Base-by-base conservation (phyloP, 495 filamentous ascomycete genomes). In the Lentithecium fluviatile region DNA sequence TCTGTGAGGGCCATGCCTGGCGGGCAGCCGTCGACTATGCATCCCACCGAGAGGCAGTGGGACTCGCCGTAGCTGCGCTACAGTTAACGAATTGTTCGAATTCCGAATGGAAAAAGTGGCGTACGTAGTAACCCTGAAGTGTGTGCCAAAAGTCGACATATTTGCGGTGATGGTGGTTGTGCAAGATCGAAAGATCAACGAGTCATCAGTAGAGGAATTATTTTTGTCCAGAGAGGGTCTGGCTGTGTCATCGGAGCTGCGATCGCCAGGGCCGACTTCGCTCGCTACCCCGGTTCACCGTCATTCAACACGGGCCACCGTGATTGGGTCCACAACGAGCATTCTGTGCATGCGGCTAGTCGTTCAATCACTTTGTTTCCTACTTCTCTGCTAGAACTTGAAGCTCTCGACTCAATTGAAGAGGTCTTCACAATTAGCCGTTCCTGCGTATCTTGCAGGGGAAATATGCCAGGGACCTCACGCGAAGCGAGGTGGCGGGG, bases 121-220 rank as follows among this genome's bases (percentile, higher is more conserved):
- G 34, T 71, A 76, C 64, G 74, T 76, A 8, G 71, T 73, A 15
- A 76, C 74, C 24, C 66, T 47, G 59, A 75, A 96, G 73, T 85
- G 80, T 20, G 88, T 78, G 61, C 94, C 94, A 75, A 95, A 97
- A 51, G 92, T 95, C 65, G 92, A 97, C 91, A 96, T 95, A 26
- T 45, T 71, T 48, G 32, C 15, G 1, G 29, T 23, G 6, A 10
- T 47, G 36, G 58, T 45, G 34, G 56, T 52, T 23, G 58, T 51
- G 47, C n/a, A n/a, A n/a, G n/a, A 10, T 32, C 4, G 10, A 3
- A 32, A 32, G 29, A 10, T 32, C 29, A 32, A 15, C 13, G 40
- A 43, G 40, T 43, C 13, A 43, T 43, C 13, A n/a, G 36, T 15
- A 15, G 36, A n/a, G 13, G 15, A 43, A 43, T 43, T 3, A 6